Conservation (phyloP, 2,329 filamentous ascomycete genomes). For the Penicillium nordicum region DNA sequence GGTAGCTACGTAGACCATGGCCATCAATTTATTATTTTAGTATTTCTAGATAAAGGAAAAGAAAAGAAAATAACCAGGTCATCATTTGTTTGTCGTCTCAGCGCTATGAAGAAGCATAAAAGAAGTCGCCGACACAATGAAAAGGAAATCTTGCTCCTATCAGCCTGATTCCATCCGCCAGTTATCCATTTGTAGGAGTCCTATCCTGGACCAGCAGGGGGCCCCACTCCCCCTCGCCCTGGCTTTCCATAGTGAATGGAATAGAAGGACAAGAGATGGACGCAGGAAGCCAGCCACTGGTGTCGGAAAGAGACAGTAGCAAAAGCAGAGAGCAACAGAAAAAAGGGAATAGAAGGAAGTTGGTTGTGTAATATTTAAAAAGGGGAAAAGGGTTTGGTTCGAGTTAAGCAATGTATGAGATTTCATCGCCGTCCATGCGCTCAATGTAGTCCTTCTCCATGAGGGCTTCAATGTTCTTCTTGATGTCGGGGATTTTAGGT, state of each 20-base stretch:
- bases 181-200: not conserved
- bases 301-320: not conserved
- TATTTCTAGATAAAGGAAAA: not conserved
- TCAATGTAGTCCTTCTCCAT: conserved; percentile 99
- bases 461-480: conserved; percentile 98
- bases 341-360: conserved; percentile 9
- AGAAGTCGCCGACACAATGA: conserved; percentile 19
- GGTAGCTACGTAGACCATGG: not conserved
- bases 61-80: conserved; percentile 17
- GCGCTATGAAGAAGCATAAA: conserved; percentile 28
- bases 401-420: conserved; percentile 83
- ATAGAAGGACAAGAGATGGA: not conserved
- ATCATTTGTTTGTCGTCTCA: conserved; percentile 30
- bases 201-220: not conserved
- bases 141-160: conserved; percentile 11
- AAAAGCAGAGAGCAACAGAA: conserved; percentile 1
- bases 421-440: conserved; percentile 87
- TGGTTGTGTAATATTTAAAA: conserved; percentile 2
- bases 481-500: conserved; percentile 92
- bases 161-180: conserved; percentile 7
- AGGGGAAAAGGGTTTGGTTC: not conserved
- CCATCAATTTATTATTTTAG: not conserved
- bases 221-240: not conserved
- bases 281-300: not conserved
- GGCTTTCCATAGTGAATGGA: not conserved